phyloP scores from a whole-genome alignment of 1,284 basidiomycete species.

The Trametes sp. region DNA sequence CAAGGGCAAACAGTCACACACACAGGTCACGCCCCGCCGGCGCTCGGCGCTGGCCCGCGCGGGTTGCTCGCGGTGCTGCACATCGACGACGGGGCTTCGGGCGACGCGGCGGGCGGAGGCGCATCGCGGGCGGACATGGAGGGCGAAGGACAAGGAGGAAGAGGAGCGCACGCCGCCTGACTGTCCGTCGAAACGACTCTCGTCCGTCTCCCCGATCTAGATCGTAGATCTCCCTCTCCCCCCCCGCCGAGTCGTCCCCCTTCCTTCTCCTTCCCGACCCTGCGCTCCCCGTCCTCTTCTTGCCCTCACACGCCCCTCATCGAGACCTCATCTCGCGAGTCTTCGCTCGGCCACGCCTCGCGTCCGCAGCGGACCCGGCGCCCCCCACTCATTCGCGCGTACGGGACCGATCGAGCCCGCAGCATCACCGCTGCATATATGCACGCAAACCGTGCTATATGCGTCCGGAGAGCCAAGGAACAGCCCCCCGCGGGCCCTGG shows the following conservation, averaged over 20 bases:
- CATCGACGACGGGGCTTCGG: neutral
- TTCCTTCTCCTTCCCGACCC: constrained; percentile 14
- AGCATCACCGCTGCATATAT: constrained; percentile 7
- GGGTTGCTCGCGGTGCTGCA: constrained; percentile 1
- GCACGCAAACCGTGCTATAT: constrained; percentile 4
- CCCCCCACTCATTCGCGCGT: neutral
- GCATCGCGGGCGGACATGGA: neutral
- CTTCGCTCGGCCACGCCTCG: neutral
- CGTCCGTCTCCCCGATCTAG: constrained; percentile 25
- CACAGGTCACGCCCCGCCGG: constrained; percentile 15
- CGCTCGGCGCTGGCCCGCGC: constrained; percentile 9
- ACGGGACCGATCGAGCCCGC: neutral
- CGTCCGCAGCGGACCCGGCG: neutral
- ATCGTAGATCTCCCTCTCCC: constrained; percentile 22
- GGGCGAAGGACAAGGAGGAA: constrained; percentile 1
- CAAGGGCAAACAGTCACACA: constrained; percentile 21
- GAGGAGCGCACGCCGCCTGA: constrained; percentile 16
- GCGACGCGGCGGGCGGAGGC: neutral
- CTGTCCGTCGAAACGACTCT: constrained; percentile 20
- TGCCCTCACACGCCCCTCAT: neutral
- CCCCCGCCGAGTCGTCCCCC: constrained; percentile 1
- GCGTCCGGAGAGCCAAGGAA: neutral
- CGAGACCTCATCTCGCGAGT: no score
- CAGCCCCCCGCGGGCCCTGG: neutral
- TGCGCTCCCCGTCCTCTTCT: constrained; percentile 1